Conservation (phyloP, 1,139 yeast genomes). For the Candida labiduridarum region DNA sequence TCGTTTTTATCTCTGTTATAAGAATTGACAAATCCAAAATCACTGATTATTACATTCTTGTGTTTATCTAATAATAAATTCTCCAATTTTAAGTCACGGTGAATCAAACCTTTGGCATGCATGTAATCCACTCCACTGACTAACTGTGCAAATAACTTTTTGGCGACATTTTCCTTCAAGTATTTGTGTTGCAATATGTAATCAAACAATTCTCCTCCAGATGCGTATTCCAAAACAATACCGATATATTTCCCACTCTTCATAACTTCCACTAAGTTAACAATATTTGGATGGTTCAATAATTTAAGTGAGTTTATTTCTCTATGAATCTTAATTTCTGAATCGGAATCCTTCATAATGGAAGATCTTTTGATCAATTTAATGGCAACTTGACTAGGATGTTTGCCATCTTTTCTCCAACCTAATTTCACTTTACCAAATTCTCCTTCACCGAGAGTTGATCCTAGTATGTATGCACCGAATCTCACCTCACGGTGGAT, state of each 20-base stretch:
- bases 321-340: constrained; percentile 86
- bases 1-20: constrained; percentile 67
- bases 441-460: constrained; percentile 97
- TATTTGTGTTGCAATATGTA: constrained; percentile 86
- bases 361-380: constrained; percentile 87
- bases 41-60: constrained; percentile 77
- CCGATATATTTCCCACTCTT: constrained; percentile 95
- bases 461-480: constrained; percentile 86
- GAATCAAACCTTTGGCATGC: constrained; percentile 82
- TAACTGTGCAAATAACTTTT: constrained; percentile 86
- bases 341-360: constrained; percentile 78
- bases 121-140: constrained; percentile 92
- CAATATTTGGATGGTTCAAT: constrained; percentile 91
- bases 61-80: constrained; percentile 77
- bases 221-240: constrained; percentile 92
- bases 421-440: constrained; percentile 98
- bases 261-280: constrained; percentile 86
- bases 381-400: constrained; percentile 88
- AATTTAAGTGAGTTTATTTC: constrained; percentile 89
- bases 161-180: constrained; percentile 83
- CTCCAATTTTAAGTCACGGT: constrained; percentile 74
- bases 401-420: constrained; percentile 82
- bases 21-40: constrained; percentile 91
- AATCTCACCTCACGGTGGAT: constrained; percentile 66
- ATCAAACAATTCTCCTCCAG: constrained; percentile 96